Evolutionary conservation across 1,139 yeast genomes (phyloP), one percentile per base, ranked within the genome.

Genomic region (Zygosaccharomyces sapae): DNA sequence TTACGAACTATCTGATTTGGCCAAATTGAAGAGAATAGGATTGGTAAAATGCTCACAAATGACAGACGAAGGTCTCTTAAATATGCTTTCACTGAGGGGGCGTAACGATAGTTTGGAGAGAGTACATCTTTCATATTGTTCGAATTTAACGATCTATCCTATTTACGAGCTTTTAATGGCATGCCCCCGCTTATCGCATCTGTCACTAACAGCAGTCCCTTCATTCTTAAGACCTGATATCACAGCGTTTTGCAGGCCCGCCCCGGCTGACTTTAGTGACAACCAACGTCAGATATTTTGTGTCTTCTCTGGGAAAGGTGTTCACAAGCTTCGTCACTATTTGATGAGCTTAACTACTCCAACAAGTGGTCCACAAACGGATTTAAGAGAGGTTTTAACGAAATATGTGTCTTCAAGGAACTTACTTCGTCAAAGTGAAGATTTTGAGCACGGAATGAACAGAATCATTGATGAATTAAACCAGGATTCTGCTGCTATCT

Each of bases 301-400:
- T 69, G 98, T 92, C 7, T 92, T 89, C 62, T 84, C 95, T 33
- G 97, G 97, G 1, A 81, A 78, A 54, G 97, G 97, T 3, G 97
- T 92, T 13, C 77, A 72, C 45, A 79, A 77, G 51, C 73, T 88
- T 53, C 77, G 95, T 52, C 79, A 77, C 41, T 82, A 82, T 59
- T 72, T 87, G 43, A 74, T 73, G 61, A 62, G 66, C 31, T 45
- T 72, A 36, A 67, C 67, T 3, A 56, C 64, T 9, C 66, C 68
- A 12, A 62, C 68, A 1, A 59, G 55, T 47, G 67, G 67, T 2
- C 67, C 67, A 3, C 66, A 62, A 45, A 62, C 65, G 3, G 63
- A 62, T 44, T 61, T 63, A 7, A 56, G 56, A 25, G 67, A 63
- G 33, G 59, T 63, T 18, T 48, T 64, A 29, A 55, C 63, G 2